Percentiles rank a stretch among this genome's conserved stretches.
phyloP scores from a whole-genome alignment of 495 filamentous ascomycete species.

The Podospora conica region DNA sequence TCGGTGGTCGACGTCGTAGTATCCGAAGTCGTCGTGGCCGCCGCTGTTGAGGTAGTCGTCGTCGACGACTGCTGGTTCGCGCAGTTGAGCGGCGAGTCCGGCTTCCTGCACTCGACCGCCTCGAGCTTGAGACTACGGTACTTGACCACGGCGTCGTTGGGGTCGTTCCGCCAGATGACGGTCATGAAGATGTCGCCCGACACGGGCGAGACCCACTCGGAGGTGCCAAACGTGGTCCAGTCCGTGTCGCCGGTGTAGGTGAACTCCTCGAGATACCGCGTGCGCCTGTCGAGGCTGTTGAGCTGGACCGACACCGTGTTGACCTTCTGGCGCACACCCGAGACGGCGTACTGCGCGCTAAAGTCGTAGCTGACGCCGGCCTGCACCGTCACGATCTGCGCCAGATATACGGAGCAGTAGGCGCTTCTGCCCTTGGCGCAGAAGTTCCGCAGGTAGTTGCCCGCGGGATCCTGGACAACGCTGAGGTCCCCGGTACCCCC shows the following conservation, averaged over 20 bases:
- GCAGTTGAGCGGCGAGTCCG: background rate
- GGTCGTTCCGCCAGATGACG: background rate
- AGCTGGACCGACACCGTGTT: background rate
- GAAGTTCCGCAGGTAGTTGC: background rate
- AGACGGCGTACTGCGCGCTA: background rate
- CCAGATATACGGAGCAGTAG: background rate
- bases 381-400: background rate
- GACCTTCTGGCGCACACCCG: background rate
- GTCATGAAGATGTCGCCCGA: background rate
- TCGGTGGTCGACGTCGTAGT: background rate
- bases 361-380: background rate
- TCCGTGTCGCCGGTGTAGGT: background rate
- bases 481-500: background rate
- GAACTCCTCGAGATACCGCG: background rate
- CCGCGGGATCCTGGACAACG: background rate
- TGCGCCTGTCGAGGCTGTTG: background rate
- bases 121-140: background rate
- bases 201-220: background rate
- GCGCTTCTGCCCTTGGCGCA: background rate
- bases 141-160: background rate
- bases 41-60: background rate
- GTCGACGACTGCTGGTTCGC: background rate
- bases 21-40: too few relatives aligned
- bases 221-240: background rate
- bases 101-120: background rate